Evolutionary conservation across 345 rosid genomes (phyloP).

Genomic region (Citrus australasica): DNA sequence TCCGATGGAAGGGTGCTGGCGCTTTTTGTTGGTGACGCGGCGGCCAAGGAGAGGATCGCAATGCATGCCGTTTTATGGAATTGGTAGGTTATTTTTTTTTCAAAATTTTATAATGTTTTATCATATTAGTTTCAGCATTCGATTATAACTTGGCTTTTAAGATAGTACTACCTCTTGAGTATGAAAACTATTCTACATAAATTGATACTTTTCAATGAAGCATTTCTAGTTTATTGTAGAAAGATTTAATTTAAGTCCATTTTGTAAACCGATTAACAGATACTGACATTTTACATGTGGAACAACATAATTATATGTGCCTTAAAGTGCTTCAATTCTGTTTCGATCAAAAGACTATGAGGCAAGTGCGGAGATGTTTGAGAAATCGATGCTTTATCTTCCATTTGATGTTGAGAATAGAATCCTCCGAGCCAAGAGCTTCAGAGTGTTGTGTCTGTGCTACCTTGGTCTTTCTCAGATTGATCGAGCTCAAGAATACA

Average conservation of each 20-base stretch:
- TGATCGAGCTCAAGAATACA: slow-evolving; percentile 86
- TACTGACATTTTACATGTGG: background rate
- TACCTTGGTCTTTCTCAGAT: slow-evolving; percentile 75
- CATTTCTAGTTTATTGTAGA: background rate
- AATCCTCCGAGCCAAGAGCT: slow-evolving; percentile 83
- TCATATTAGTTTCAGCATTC: background rate
- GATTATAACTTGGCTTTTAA: background rate
- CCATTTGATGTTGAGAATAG: slow-evolving; percentile 66
- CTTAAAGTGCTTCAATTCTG: slow-evolving; percentile 68
- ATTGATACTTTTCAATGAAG: background rate
- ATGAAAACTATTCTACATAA: background rate
- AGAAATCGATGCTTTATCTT: slow-evolving; percentile 89
- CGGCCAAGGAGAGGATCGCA: slow-evolving; percentile 61
- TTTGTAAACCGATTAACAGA: background rate
- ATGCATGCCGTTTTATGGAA: slow-evolving; percentile 93
- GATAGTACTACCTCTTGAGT: background rate
- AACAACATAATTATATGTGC: slow-evolving; percentile 7
- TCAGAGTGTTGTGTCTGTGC: slow-evolving; percentile 91
- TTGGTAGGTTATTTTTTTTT: slow-evolving; percentile 40
- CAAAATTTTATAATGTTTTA: too few species aligned
- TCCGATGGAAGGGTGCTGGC: slow-evolving; percentile 83
- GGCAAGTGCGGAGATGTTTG: slow-evolving; percentile 82
- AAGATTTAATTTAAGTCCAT: background rate
- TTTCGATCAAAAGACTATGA: slow-evolving; percentile 75
- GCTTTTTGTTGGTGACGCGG: slow-evolving; percentile 56